Evolutionary conservation across 768 basidiomycete genomes (phyloP), one percentile per base, ranked within the genome.

Genomic region (Pulveroboletus ravenelii): DNA sequence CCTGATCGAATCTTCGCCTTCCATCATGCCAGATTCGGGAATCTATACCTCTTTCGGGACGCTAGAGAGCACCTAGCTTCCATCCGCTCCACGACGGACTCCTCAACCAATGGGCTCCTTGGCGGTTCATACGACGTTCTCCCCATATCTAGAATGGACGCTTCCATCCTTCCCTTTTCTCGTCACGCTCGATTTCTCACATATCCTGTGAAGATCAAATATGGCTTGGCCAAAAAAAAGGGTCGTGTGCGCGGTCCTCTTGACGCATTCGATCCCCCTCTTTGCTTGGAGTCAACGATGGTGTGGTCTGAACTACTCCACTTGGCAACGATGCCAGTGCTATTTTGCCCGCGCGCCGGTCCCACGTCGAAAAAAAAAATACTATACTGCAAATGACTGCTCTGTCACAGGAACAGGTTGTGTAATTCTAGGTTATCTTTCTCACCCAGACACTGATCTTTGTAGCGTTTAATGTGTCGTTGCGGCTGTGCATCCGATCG

Each of bases 151-250:
- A 55, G 52, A 52, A 62, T 45, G 45, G 41, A 58, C 44, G 6
- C 47, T 55, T 52, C 39, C 48, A 46, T 47, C 27, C 44, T 62
- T 50, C 59, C 52, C 51, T 60, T 54, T 55, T 47, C 44, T 10
- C 8, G 17, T 36, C 58, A 23, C 46, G 44, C 41, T 52, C 37
- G 32, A 39, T 52, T 48, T 44, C 51, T 52, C 37, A 54, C 53
- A 36, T 23, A 36, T 31, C 35, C 40, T 38, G 5, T 7, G 25
- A 4, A 14, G 8, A 9, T 44, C 35, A 53, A 38, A 47, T 58
- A 51, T 48, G 47, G 45, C 20, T 14, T 18, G 40, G 0, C 38
- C 50, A 7, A 41, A 41, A 27, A 36, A 42, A 1, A 25, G 15
- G 4, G 48, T 59, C 47, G 41, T 35, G 53, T 60, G 50, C 31